Evolutionary conservation across 805 yeast species (phyloP).

Genomic region (Candida insectalens): DNA sequence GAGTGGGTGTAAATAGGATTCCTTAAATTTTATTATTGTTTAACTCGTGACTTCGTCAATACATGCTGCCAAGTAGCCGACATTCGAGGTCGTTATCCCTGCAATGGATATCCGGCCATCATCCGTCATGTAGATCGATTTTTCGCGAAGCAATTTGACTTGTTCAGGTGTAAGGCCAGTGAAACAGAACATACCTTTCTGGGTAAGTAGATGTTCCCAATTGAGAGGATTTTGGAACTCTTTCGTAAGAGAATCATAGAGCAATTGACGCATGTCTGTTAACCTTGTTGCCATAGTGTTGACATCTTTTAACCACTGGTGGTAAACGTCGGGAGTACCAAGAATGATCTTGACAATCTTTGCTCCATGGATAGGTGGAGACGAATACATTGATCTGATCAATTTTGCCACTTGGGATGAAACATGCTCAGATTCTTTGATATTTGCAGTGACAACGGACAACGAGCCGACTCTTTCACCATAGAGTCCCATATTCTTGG

Average conservation of each 20-base stretch:
- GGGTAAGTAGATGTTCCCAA: conserved; percentile 83
- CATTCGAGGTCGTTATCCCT: conserved; percentile 75
- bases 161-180: conserved; percentile 72
- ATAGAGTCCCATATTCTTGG: conserved; percentile 90
- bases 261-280: conserved; percentile 54
- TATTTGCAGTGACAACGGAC: conserved; percentile 47
- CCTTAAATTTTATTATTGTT: too few species aligned
- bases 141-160: conserved; percentile 48
- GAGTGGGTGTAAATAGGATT: too few species aligned
- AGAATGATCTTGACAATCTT: conserved; percentile 76
- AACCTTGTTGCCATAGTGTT: conserved; percentile 71
- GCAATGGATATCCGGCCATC: conserved; percentile 91
- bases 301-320: conserved; percentile 78
- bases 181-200: conserved; percentile 95
- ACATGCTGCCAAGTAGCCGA: conserved; percentile 57
- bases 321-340: conserved; percentile 44
- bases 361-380: conserved; percentile 93
- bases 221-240: conserved; percentile 42
- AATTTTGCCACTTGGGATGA: conserved; percentile 67
- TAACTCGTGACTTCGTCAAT: conserved; percentile 38
- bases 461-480: conserved; percentile 93
- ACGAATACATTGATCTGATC: conserved; percentile 81
- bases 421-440: conserved; percentile 38
- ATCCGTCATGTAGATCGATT: conserved; percentile 75
- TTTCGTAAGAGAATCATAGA: conserved; percentile 44